Conservation (phyloP, 2,329 filamentous ascomycete species). For the Colletotrichum coccodes region DNA sequence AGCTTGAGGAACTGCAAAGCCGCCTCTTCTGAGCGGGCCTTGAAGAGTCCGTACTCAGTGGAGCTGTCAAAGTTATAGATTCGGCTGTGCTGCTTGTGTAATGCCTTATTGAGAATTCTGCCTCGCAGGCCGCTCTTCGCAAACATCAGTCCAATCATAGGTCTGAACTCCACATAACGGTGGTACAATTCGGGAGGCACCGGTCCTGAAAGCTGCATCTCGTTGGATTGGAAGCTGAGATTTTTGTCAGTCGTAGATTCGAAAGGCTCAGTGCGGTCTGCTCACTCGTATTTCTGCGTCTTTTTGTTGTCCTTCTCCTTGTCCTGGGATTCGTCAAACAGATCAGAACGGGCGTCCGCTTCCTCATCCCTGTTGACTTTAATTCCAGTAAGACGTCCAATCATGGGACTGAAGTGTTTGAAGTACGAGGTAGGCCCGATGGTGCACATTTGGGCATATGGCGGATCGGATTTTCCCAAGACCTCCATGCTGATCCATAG, state of each 20-base stretch:
- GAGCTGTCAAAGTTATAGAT: slow-evolving; percentile 88
- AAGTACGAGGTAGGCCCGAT: slow-evolving; percentile 80
- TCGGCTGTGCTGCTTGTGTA: slow-evolving; percentile 89
- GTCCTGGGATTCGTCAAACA: slow-evolving; percentile 30
- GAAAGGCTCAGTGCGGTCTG: slow-evolving; percentile 24
- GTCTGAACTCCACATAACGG: slow-evolving; percentile 91
- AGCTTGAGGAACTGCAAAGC: slow-evolving; percentile 86
- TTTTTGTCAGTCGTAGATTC: background rate
- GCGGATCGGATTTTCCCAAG: slow-evolving; percentile 79
- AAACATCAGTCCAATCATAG: slow-evolving; percentile 92
- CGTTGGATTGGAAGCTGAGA: slow-evolving; percentile 87
- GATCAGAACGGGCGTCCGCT: slow-evolving; percentile 48
- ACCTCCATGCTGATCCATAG: slow-evolving; percentile 80
- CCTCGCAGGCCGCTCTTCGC: slow-evolving; percentile 80
- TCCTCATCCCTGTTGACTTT: slow-evolving; percentile 72
- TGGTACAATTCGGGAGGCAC: slow-evolving; percentile 86
- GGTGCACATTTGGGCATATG: slow-evolving; percentile 79
- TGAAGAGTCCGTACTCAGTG: slow-evolving; percentile 78
- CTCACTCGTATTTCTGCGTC: slow-evolving; percentile 81
- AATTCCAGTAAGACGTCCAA: slow-evolving; percentile 81
- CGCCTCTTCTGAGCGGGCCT: slow-evolving; percentile 74
- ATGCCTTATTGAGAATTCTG: slow-evolving; percentile 81
- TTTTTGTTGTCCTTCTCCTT: slow-evolving; percentile 55
- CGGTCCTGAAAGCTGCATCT: slow-evolving; percentile 87
- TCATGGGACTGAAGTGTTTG: slow-evolving; percentile 88